phyloP scores from a whole-genome alignment of 2,329 filamentous ascomycete genomes.

The Ophiostoma sp. region DNA sequence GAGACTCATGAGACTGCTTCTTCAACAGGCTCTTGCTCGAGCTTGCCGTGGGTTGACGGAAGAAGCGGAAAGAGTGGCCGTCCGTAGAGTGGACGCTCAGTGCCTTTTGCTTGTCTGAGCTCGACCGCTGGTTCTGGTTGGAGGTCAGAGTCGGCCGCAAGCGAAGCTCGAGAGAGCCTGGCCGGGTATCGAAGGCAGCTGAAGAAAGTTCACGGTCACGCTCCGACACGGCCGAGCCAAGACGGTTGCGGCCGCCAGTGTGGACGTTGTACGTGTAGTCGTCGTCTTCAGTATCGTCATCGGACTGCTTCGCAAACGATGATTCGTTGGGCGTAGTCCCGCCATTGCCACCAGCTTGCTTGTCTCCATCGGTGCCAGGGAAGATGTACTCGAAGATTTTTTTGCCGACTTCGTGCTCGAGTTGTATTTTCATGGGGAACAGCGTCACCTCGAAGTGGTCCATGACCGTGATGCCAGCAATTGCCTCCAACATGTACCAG shows the following conservation, averaged over 20 bases:
- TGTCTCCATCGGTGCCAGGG: constrained; percentile 66
- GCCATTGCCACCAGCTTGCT: constrained; percentile 43
- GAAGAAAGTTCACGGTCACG: constrained; percentile 44
- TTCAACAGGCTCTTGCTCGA: constrained; percentile 39
- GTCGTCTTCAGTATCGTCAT: constrained; percentile 43
- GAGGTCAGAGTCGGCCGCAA: constrained; percentile 78
- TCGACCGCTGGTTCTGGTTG: constrained; percentile 40
- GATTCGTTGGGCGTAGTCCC: constrained; percentile 31
- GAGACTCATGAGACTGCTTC: constrained; percentile 59
- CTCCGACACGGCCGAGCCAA: constrained; percentile 32
- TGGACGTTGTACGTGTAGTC: constrained; percentile 34
- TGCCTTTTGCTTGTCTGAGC: constrained; percentile 47
- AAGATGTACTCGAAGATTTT: constrained; percentile 97
- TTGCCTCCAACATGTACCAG: constrained; percentile 98
- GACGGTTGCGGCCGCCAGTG: constrained; percentile 36
- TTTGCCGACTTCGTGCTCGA: constrained; percentile 90
- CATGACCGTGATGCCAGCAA: constrained; percentile 95
- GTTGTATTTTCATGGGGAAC: constrained; percentile 88
- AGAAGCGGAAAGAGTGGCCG: constrained; percentile 53
- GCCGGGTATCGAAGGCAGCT: constrained; percentile 56
- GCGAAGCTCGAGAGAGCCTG: constrained; percentile 77
- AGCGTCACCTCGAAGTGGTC: constrained; percentile 95
- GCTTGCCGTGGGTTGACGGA: constrained; percentile 42
- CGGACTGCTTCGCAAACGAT: constrained; percentile 30
- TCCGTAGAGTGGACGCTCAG: constrained; percentile 52